Evolutionary conservation across 2,329 filamentous ascomycete genomes (phyloP).

Genomic region (Didymellaceae sp.): DNA sequence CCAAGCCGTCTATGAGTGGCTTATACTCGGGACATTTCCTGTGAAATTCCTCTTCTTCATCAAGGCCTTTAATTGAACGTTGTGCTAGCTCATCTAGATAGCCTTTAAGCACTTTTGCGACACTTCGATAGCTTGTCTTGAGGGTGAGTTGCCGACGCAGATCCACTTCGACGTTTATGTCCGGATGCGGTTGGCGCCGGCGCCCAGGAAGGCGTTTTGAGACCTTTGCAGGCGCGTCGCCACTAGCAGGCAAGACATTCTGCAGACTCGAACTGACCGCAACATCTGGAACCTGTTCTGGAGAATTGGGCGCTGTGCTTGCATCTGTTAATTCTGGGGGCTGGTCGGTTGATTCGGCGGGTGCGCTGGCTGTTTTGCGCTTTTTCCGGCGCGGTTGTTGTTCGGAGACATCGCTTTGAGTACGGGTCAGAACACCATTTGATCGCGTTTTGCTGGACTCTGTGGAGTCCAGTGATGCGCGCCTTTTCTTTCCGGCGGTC

Average conservation of each 20-base stretch:
- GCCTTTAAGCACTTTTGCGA: constrained; percentile 68
- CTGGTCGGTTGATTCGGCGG: constrained; percentile 37
- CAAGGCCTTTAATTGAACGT: constrained; percentile 63
- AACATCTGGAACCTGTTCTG: constrained; percentile 45
- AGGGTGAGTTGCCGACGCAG: constrained; percentile 68
- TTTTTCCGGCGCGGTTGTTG: constrained; percentile 46
- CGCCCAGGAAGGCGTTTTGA: constrained; percentile 51
- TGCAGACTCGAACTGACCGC: constrained; percentile 41
- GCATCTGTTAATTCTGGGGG: constrained; percentile 47
- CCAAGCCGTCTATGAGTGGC: constrained; percentile 60
- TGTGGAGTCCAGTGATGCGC: constrained; percentile 42
- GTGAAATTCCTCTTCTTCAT: constrained; percentile 61
- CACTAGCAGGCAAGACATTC: constrained; percentile 44
- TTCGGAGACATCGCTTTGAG: constrained; percentile 46
- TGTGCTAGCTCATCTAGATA: constrained; percentile 70
- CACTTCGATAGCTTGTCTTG: constrained; percentile 68
- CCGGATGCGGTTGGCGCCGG: constrained; percentile 55
- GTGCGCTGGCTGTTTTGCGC: constrained; percentile 40
- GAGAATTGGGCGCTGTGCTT: constrained; percentile 45
- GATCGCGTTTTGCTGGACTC: constrained; percentile 42
- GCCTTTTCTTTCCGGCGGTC: constrained; percentile 39
- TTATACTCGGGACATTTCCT: constrained; percentile 62
- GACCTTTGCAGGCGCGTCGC: constrained; percentile 45
- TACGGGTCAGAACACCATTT: constrained; percentile 45
- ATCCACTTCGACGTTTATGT: constrained; percentile 54